phyloP scores from a whole-genome alignment of 1,284 basidiomycete species.

The Marasmius tenuissimus region DNA sequence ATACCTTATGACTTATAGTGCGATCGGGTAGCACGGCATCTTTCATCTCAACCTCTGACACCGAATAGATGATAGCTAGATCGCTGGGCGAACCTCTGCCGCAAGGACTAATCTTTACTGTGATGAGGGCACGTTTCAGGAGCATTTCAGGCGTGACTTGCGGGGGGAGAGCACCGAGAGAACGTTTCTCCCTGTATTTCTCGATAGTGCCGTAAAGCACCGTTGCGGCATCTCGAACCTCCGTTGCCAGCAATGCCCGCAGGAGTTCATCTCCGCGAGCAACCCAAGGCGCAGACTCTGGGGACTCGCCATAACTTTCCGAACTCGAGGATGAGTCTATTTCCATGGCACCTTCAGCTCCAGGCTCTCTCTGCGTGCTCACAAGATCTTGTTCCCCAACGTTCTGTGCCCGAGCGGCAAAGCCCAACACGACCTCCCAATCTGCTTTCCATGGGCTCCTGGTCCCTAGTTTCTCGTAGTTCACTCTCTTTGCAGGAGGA shows the following conservation, averaged over 20 bases:
- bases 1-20: constrained; percentile 21
- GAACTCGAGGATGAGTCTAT: background rate
- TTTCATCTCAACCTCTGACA: constrained; percentile 50
- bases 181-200: constrained; percentile 54
- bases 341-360: constrained; percentile 17
- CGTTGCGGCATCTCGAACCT: constrained; percentile 39
- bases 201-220: constrained; percentile 58
- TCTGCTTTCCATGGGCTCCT: constrained; percentile 74
- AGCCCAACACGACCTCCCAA: constrained; percentile 66
- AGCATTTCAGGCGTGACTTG: constrained; percentile 41
- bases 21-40: constrained; percentile 30
- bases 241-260: constrained; percentile 43
- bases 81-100: constrained; percentile 74
- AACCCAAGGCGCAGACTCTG: constrained; percentile 53
- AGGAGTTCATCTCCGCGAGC: constrained; percentile 54
- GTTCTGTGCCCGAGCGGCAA: constrained; percentile 27
- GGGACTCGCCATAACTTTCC: too few species aligned
- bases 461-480: constrained; percentile 67
- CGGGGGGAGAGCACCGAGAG: constrained; percentile 37
- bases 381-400: constrained; percentile 33
- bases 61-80: constrained; percentile 66
- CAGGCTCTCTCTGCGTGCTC: constrained; percentile 52
- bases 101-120: constrained; percentile 59
- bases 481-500: constrained; percentile 82
- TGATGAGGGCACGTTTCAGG: constrained; percentile 60